Evolutionary conservation across 2,329 filamentous ascomycete genomes (phyloP).

Genomic region (Aureobasidium sp.): DNA sequence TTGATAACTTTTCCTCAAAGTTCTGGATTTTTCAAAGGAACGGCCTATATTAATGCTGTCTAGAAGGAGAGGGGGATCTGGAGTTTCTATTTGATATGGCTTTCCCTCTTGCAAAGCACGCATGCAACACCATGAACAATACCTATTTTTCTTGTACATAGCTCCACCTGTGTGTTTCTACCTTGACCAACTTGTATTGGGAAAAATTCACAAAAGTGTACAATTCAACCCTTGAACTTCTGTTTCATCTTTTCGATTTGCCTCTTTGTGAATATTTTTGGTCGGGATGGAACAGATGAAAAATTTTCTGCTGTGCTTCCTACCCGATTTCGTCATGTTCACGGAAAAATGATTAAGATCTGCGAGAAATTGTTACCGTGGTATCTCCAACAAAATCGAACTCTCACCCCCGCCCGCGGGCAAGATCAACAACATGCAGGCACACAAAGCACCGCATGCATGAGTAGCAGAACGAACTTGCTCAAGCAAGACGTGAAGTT

Average conservation of each 20-base stretch:
- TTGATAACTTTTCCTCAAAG: background rate
- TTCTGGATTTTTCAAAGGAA: slow-evolving; percentile 2
- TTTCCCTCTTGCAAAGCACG: background rate
- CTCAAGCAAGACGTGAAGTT: background rate
- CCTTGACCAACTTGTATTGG: too few relatives aligned
- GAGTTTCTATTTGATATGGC: slow-evolving; percentile 12
- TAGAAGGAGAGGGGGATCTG: slow-evolving; percentile 13
- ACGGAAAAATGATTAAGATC: too few relatives aligned
- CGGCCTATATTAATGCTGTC: slow-evolving; percentile 13
- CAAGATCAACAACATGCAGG: slow-evolving; percentile 1
- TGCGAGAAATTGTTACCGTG: slow-evolving; percentile 3
- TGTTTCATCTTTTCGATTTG: background rate
- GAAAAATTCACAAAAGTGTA: slow-evolving; percentile 14
- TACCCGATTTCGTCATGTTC: background rate
- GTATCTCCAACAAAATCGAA: slow-evolving; percentile 11
- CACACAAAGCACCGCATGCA: background rate
- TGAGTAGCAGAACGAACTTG: background rate
- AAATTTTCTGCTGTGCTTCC: slow-evolving; percentile 3
- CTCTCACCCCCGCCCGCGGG: background rate
- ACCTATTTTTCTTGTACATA: slow-evolving; percentile 11
- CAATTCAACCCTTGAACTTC: slow-evolving; percentile 9
- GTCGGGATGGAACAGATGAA: background rate
- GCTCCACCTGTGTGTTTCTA: background rate
- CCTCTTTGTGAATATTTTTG: background rate
- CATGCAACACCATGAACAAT: slow-evolving; percentile 5